Conservation (phyloP, 305 asterid species). For the Petunia hybrid region DNA sequence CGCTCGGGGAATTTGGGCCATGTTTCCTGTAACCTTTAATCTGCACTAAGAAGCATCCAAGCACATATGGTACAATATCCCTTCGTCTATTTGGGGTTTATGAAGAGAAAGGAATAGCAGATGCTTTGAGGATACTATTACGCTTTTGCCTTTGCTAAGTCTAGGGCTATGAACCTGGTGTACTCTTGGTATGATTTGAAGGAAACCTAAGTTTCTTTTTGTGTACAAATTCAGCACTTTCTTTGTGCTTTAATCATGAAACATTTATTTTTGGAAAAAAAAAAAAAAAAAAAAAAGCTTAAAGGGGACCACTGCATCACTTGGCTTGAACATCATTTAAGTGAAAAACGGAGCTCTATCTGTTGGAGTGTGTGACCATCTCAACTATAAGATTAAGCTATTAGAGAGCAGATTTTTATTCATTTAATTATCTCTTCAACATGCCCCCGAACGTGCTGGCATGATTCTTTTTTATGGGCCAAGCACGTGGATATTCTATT, state of each 20-base stretch:
- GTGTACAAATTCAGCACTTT: constrained; percentile 8
- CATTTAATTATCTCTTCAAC: no score
- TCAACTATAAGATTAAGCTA: no score
- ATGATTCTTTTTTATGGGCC: no score
- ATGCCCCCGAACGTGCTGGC: no score
- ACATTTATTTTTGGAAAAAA: not conserved
- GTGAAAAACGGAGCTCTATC: not conserved
- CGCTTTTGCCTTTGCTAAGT: not conserved
- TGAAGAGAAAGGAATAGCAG: not conserved
- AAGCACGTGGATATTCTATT: no score
- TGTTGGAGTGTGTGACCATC: no score
- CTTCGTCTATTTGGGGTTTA: not conserved
- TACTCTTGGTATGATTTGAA: not conserved
- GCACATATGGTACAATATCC: not conserved
- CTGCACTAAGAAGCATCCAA: not conserved
- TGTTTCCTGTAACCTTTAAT: not conserved
- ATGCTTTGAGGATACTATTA: not conserved
- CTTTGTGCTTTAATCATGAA: not conserved
- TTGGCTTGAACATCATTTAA: not conserved
- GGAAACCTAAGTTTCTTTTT: not conserved
- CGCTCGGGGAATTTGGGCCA: not conserved
- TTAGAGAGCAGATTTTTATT: no score
- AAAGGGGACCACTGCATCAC: not conserved
- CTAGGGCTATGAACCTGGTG: not conserved
- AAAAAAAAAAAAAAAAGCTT: not conserved